phyloP scores from a whole-genome alignment of 768 basidiomycete species.

The Psilocybe azurescens region DNA sequence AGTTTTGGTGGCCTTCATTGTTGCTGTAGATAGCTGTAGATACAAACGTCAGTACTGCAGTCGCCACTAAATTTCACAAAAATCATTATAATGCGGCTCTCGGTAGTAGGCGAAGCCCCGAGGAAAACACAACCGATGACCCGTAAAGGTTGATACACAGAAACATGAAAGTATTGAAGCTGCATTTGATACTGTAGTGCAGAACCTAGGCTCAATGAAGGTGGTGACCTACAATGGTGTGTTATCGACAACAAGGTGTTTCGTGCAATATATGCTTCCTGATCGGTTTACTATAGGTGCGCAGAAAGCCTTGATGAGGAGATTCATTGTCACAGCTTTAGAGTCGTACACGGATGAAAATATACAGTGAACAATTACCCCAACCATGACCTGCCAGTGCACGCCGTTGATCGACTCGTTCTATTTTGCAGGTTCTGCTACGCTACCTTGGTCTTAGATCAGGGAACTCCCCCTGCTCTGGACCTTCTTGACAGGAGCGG shows the following conservation, averaged over 20 bases:
- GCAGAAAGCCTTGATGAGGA: slow-evolving; percentile 28
- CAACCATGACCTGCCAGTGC: too few species aligned
- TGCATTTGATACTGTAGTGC: slow-evolving; percentile 42
- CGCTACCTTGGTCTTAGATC: slow-evolving; percentile 29
- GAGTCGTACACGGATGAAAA: slow-evolving; percentile 25
- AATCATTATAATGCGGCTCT: slow-evolving; percentile 35
- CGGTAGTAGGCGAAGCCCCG: slow-evolving; percentile 33
- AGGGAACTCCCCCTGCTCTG: slow-evolving; percentile 18
- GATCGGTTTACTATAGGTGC: slow-evolving; percentile 23
- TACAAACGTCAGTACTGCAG: slow-evolving; percentile 28
- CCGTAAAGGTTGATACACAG: slow-evolving; percentile 40
- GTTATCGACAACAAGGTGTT: neutral
- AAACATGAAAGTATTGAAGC: slow-evolving; percentile 33
- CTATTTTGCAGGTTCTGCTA: slow-evolving; percentile 31
- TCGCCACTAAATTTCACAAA: slow-evolving; percentile 27
- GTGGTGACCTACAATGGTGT: slow-evolving; percentile 52
- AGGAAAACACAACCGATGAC: slow-evolving; percentile 6
- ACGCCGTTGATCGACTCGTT: neutral
- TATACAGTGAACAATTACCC: slow-evolving; percentile 19
- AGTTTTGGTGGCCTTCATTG: slow-evolving; percentile 32
- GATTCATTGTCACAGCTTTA: slow-evolving; percentile 26
- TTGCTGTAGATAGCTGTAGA: slow-evolving; percentile 38
- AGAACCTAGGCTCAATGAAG: slow-evolving; percentile 45
- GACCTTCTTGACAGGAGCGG: slow-evolving; percentile 28
- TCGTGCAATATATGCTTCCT: slow-evolving; percentile 12